Evolutionary conservation across 495 filamentous ascomycete genomes (phyloP).

Genomic region (Aspergillus carlsbadensis): DNA sequence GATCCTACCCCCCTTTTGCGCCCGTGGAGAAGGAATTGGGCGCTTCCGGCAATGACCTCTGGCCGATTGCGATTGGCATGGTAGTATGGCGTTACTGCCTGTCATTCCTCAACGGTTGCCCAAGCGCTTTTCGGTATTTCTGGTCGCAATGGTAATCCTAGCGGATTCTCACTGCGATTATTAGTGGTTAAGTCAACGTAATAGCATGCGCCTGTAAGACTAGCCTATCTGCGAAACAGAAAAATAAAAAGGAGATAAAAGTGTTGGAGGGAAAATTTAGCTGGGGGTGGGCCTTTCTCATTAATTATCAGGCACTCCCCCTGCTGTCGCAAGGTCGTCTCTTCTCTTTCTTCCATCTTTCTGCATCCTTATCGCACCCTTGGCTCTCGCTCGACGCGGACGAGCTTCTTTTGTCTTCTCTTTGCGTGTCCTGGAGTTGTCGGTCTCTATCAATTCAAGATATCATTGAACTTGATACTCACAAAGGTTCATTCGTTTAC

Average conservation of each 20-base stretch:
- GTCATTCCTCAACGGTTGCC: slow-evolving; percentile 18
- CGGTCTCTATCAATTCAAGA: slow-evolving; percentile 7
- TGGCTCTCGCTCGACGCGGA: background rate
- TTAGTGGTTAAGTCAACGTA: slow-evolving; percentile 1
- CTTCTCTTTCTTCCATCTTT: slow-evolving; percentile 19
- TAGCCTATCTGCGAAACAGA: slow-evolving; percentile 1
- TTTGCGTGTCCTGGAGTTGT: slow-evolving; percentile 6
- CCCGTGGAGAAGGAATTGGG: slow-evolving; percentile 1
- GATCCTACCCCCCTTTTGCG: background rate
- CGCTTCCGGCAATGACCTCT: slow-evolving; percentile 11
- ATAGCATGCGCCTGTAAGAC: background rate
- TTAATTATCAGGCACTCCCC: slow-evolving; percentile 10
- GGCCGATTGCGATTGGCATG: slow-evolving; percentile 19
- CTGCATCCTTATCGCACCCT: background rate
- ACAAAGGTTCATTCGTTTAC: slow-evolving; percentile 1
- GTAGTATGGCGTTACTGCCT: slow-evolving; percentile 12
- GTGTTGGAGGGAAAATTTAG: background rate
- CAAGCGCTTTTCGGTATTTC: slow-evolving; percentile 7
- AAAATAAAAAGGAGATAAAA: slow-evolving; percentile 1
- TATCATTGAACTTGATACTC: too few relatives aligned
- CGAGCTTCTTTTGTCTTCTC: background rate
- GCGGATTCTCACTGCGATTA: background rate
- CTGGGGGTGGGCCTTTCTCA: slow-evolving; percentile 1
- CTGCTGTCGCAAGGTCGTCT: slow-evolving; percentile 14
- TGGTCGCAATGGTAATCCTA: slow-evolving; percentile 14